Percentiles rank a stretch among this genome's conserved stretches.
Conservation (phyloP, 2,329 filamentous ascomycete species). For the Phaeosphaeria sp. region DNA sequence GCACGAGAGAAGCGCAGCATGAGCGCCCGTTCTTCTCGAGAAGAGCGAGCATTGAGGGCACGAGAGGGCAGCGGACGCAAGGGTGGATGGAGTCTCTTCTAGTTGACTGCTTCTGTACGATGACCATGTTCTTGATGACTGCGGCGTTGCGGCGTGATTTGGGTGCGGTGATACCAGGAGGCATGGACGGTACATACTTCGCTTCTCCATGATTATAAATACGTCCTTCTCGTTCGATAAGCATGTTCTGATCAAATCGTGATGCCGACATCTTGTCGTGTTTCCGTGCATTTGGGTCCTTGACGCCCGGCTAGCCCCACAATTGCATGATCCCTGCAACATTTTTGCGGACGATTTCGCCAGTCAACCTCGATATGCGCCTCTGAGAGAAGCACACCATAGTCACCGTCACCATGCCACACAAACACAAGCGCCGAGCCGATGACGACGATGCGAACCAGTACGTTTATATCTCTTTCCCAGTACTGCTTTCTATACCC, state of each 20-base stretch:
- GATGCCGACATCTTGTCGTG: neutral
- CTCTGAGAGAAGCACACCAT: neutral
- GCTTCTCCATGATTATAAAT: constrained; percentile 1
- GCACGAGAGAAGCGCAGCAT: constrained; percentile 68
- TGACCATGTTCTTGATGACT: constrained; percentile 4
- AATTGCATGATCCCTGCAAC: constrained; percentile 4
- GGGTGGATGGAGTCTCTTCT: constrained; percentile 43
- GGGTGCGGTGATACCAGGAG: constrained; percentile 15
- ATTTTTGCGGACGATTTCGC: neutral
- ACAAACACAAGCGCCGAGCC: constrained; percentile 78
- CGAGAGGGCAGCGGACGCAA: constrained; percentile 31
- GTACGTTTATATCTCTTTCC: constrained; percentile 32
- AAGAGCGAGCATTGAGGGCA: constrained; percentile 29
- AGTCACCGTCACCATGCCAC: constrained; percentile 67
- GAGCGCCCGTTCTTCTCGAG: constrained; percentile 21
- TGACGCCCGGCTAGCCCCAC: neutral
- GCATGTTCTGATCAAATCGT: neutral
- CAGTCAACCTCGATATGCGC: neutral
- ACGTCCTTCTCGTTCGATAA: neutral
- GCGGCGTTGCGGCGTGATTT: constrained; percentile 18
- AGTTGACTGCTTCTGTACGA: constrained; percentile 3
- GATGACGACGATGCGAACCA: constrained; percentile 47
- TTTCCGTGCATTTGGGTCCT: neutral
- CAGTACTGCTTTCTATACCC: no score
- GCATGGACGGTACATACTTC: constrained; percentile 1